Evolutionary conservation across 495 filamentous ascomycete genomes (phyloP).

Genomic region (Geoglossum glabrum): DNA sequence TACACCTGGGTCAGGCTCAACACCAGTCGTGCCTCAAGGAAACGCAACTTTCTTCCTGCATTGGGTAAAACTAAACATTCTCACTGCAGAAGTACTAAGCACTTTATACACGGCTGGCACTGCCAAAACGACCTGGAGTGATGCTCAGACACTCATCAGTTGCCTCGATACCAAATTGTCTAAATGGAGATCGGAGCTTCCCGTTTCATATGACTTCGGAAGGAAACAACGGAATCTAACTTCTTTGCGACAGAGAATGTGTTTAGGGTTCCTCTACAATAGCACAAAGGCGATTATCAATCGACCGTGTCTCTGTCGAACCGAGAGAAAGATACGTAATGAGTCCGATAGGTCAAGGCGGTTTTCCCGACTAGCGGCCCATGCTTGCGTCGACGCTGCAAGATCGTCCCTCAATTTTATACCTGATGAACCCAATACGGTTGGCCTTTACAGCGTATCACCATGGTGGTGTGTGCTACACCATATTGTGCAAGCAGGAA

Average conservation of each 20-base stretch:
- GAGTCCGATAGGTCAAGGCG: slow-evolving; percentile 23
- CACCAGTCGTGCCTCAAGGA: too few relatives aligned
- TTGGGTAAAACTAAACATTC: slow-evolving; percentile 28
- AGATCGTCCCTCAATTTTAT: slow-evolving; percentile 32
- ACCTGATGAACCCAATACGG: slow-evolving; percentile 20
- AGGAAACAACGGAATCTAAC: slow-evolving; percentile 7
- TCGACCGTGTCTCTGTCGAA: slow-evolving; percentile 37
- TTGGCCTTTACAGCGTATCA: slow-evolving; percentile 25
- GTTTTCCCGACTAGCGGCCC: slow-evolving; percentile 31
- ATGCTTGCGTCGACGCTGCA: slow-evolving; percentile 37
- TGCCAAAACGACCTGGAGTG: slow-evolving; percentile 32
- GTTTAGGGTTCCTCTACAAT: slow-evolving; percentile 30
- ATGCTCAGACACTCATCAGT: slow-evolving; percentile 36
- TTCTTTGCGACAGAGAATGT: slow-evolving; percentile 15
- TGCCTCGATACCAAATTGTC: slow-evolving; percentile 30
- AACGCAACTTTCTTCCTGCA: slow-evolving; percentile 29
- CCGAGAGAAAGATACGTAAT: slow-evolving; percentile 25
- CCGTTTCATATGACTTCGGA: slow-evolving; percentile 28
- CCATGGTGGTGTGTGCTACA: slow-evolving; percentile 48
- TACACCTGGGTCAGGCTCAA: slow-evolving; percentile 12
- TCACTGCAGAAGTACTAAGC: slow-evolving; percentile 33
- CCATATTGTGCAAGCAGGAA: slow-evolving; percentile 39
- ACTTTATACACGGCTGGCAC: slow-evolving; percentile 38
- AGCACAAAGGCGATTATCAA: slow-evolving; percentile 39
- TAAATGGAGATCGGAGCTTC: slow-evolving; percentile 32